Base-by-base conservation (phyloP, 2,329 filamentous ascomycete species). In the Fusarium sp. region DNA sequence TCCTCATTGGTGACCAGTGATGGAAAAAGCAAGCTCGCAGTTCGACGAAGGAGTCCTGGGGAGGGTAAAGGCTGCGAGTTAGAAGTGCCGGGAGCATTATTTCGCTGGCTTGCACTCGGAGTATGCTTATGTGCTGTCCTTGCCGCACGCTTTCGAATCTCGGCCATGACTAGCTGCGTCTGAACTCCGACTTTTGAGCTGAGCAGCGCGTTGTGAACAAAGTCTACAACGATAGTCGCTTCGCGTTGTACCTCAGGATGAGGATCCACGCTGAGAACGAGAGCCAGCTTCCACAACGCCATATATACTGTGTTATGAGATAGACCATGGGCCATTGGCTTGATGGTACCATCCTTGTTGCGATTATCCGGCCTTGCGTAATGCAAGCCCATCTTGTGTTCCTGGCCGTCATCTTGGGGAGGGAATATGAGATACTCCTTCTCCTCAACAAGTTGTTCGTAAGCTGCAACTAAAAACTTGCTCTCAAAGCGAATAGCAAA, bases 281-380 rank as follows among this genome's bases (percentile, higher is more conserved):
- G 86, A 47, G 97, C 88, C 78, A 98, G 94, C 81, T 97, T 96
- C 96, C 96, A 99, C 71, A 97, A 93, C 2, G 95, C 93, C 35
- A 95, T 93, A 81, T 97, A 98, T 23, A 97, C 93, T 0, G 95
- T 97, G 79, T 97, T 96, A 73, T 94, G 91, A 18, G 95, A 94
- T 16, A 94, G 82, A 2, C 90, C 88, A 49, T 90, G 87, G 5
- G 88, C 86, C 5, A 85, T 79, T 32, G 86, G 83, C 78, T 89
- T 89, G 80, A 90, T 88, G 9, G 84, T 86, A 7, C 89, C 90
- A 70, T 92, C 88, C 19, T 82, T 79, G 76, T 89, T 87, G 60
- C 88, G 86, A 71, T 89, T 86, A 40, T 88, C 87, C 5, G 84
- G 85, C 28, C 88, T 84, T 47, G 87, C 86, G 76, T 91, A 91